Percentiles rank a stretch among this genome's conserved stretches.
Conservation (phyloP, 306 rosid species). For the Citrullus colocynthis region DNA sequence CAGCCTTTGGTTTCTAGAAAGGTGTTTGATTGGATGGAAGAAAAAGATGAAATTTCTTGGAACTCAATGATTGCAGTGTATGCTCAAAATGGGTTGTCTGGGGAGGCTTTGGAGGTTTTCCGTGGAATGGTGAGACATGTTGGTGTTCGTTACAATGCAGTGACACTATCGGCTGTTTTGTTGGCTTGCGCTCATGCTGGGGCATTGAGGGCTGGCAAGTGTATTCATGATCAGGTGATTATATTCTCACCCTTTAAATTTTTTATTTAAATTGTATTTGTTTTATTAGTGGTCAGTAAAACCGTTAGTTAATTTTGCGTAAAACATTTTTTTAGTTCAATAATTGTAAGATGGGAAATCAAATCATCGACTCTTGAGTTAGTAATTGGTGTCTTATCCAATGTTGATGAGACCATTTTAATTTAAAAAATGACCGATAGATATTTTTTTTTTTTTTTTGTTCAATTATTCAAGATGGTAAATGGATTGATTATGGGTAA, state of each 20-base stretch:
- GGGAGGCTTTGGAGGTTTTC: constrained; percentile 53
- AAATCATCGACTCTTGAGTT: too few species aligned
- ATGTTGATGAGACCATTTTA: too few species aligned
- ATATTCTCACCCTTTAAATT: background rate
- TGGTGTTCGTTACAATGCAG: constrained; percentile 28
- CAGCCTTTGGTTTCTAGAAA: constrained; percentile 38
- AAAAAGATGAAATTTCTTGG: constrained; percentile 69
- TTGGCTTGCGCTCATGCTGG: constrained; percentile 69
- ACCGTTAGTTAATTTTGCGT: too few species aligned
- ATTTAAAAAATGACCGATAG: background rate
- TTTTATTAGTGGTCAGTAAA: background rate
- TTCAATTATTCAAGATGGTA: background rate
- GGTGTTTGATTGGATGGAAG: constrained; percentile 62
- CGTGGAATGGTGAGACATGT: constrained; percentile 31
- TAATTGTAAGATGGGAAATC: too few species aligned
- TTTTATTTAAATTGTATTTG: background rate
- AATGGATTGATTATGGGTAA: background rate
- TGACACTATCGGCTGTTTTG: constrained; percentile 55
- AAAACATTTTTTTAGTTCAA: too few species aligned
- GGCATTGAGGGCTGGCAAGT: constrained; percentile 59
- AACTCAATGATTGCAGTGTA: constrained; percentile 69
- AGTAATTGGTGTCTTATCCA: too few species aligned
- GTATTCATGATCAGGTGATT: constrained; percentile 66
- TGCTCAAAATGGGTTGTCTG: constrained; percentile 61
- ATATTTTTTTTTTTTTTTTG: too few species aligned